Evolutionary conservation across 2,329 filamentous ascomycete species (phyloP).

Genomic region (Penicillium brasilianum): DNA sequence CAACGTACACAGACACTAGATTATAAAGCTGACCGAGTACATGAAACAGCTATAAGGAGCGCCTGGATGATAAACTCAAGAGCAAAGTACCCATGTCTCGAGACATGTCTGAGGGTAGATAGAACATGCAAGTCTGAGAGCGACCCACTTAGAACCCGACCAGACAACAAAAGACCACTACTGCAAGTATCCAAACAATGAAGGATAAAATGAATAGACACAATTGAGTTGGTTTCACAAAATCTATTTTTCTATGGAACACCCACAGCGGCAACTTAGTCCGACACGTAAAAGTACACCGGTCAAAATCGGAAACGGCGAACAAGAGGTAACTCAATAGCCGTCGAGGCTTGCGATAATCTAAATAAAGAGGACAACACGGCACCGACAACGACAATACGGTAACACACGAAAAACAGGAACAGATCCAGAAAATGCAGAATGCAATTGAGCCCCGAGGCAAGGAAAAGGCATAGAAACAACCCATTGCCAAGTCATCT

Average conservation of each 20-base stretch:
- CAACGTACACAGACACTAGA: neutral
- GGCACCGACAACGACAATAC: neutral
- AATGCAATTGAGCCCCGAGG: constrained; percentile 2
- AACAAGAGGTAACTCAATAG: neutral
- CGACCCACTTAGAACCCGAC: neutral
- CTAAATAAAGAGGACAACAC: constrained; percentile 1
- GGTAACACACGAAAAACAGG: neutral
- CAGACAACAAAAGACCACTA: neutral
- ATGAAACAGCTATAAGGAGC: neutral
- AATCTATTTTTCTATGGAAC: neutral
- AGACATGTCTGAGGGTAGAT: neutral
- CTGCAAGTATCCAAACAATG: neutral
- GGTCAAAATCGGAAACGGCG: neutral
- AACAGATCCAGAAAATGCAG: constrained; percentile 1
- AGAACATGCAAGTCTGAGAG: neutral
- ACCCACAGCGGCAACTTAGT: neutral
- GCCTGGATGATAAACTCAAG: too few species aligned
- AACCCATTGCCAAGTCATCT: neutral
- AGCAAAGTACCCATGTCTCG: neutral
- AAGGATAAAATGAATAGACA: neutral
- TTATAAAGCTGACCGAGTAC: neutral
- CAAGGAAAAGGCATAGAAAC: neutral
- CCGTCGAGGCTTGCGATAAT: constrained; percentile 5
- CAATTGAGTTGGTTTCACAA: neutral
- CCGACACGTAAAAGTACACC: neutral